These are phyloP conservation scores for Asclepias syriaca DNA, from an alignment of 257 asterid species.

Conservation along the genomic window DNA sequence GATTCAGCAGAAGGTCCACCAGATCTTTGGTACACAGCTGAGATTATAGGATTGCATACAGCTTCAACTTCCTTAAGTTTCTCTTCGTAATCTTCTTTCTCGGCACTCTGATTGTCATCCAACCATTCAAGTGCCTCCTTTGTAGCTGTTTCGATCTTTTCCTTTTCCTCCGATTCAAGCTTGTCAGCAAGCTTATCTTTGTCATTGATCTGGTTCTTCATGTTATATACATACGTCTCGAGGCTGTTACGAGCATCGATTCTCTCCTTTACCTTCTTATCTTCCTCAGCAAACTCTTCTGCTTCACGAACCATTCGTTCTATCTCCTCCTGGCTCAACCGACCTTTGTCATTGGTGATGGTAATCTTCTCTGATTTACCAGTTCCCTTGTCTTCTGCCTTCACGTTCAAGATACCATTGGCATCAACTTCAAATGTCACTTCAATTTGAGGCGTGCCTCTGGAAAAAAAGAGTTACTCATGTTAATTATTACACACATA, in stretches of 20 bases:
- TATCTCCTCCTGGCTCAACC: conserved; percentile 86
- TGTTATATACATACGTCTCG: conserved; percentile 86
- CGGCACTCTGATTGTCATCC: conserved; percentile 81
- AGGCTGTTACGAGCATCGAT: conserved; percentile 82
- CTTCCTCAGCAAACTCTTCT: conserved; percentile 94
- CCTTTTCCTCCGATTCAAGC: conserved; percentile 84
- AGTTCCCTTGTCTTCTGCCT: conserved; percentile 96
- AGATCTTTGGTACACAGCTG: conserved; percentile 88
- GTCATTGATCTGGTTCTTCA: conserved; percentile 92
- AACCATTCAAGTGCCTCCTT: conserved; percentile 94
- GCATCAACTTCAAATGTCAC: conserved; percentile 96
- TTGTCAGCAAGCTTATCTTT: conserved; percentile 91
- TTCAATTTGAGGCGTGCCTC: conserved; percentile 96
- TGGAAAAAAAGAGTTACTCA: conserved; percentile 23
- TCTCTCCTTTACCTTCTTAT: conserved; percentile 82
- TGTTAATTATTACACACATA: neutral
- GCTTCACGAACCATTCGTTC: conserved; percentile 92
- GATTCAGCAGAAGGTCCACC: conserved; percentile 75
- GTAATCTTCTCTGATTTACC: conserved; percentile 88
- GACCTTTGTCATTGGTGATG: conserved; percentile 96
- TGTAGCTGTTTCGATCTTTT: conserved; percentile 83
- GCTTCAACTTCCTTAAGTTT: conserved; percentile 95
- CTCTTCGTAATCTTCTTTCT: conserved; percentile 92
- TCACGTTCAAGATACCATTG: conserved; percentile 82
- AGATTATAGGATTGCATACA: conserved; percentile 79